phyloP scores from a whole-genome alignment of 208 protist species.

The Trypanosoma vivax region DNA sequence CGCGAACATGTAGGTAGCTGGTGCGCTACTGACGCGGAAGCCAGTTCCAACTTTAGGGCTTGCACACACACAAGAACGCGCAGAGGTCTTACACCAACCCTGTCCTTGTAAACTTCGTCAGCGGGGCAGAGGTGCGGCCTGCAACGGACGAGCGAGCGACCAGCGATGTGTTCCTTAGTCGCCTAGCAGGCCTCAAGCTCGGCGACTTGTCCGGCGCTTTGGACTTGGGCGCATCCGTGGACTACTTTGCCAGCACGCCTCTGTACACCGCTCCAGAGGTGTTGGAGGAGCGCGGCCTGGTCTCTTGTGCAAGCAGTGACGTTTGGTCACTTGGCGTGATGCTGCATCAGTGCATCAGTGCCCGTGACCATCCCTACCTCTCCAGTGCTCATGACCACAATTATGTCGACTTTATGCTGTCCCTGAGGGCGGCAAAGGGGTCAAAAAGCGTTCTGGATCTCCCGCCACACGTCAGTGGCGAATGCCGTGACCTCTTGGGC shows the following conservation, averaged over 20 bases:
- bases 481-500: conserved; percentile 19
- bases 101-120: too few species aligned
- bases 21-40: too few species aligned
- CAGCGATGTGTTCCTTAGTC: conserved; percentile 38
- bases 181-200: conserved; percentile 10
- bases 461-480: conserved; percentile 7
- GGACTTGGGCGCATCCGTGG: background rate
- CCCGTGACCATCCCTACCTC: conserved; percentile 24
- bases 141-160: too few species aligned
- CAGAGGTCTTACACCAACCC: too few species aligned
- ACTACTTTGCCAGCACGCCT: conserved; percentile 9
- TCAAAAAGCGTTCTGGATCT: background rate
- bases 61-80: too few species aligned
- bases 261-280: conserved; percentile 18
- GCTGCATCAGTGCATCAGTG: conserved; percentile 31
- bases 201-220: conserved; percentile 14
- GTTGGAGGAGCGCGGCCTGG: conserved; percentile 10
- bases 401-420: conserved; percentile 16
- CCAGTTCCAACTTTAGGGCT: too few species aligned
- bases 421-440: conserved; percentile 8
- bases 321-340: conserved; percentile 52
- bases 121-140: too few species aligned
- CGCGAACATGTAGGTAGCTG: too few species aligned
- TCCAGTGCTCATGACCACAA: conserved; percentile 6
- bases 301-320: conserved; percentile 12